Evolutionary conservation across 331 rosid genomes (phyloP).

Genomic region (Acacia pycnantha): DNA sequence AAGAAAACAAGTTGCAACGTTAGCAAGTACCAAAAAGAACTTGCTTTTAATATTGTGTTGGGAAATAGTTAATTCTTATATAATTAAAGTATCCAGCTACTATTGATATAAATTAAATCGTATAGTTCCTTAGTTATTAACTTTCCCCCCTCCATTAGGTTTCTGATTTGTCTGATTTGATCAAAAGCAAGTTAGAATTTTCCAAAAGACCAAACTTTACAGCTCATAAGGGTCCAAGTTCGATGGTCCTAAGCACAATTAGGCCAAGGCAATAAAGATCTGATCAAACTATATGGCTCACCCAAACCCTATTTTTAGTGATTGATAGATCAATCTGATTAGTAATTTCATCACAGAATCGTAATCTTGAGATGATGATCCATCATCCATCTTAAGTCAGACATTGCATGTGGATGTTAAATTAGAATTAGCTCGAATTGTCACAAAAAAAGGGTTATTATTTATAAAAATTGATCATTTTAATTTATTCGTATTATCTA

Average conservation of each 20-base stretch:
- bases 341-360: constrained; percentile 28
- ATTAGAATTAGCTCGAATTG: background rate
- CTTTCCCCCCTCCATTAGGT: background rate
- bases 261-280: background rate
- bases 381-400: background rate
- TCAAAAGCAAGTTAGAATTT: background rate
- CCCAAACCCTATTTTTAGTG: background rate
- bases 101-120: background rate
- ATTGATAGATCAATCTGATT: constrained; percentile 5
- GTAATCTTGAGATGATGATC: constrained; percentile 13
- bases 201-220: background rate
- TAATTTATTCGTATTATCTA: background rate
- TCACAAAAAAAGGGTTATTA: background rate
- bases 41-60: background rate
- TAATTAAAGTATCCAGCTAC: background rate
- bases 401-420: background rate
- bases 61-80: background rate
- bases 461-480: background rate
- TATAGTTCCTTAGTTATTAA: background rate
- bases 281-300: constrained; percentile 4
- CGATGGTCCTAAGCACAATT: background rate
- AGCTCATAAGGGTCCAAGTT: constrained; percentile 2
- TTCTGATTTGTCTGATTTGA: background rate
- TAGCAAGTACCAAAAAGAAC: background rate
- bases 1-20: background rate